Evolutionary conservation across 1,284 basidiomycete genomes (phyloP), one percentile per base, ranked within the genome.

Genomic region (Puccinia polysora): DNA sequence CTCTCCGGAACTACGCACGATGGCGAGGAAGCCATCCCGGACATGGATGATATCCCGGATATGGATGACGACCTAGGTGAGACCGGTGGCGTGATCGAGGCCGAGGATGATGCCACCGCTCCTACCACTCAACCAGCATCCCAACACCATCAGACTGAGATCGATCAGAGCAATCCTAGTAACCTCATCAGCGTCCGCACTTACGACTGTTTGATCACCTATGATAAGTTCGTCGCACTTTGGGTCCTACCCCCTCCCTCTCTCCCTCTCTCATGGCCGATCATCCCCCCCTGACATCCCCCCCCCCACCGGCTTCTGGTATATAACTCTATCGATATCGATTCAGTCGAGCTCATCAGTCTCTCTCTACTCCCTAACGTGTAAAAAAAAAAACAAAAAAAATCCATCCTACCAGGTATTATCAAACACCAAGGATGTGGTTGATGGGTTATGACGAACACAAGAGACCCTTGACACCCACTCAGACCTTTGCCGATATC

Each of bases 201-300:
- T 25, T 99, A 99, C 84, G 96, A 99, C 81, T 96, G 97, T 79
- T 91, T 97, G 87, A 98, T 99, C 83, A 93, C 91, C 45, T 98
- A 98, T 82, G 95, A 98, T 85, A 98, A 98, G 83, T 69, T 4
- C n/a, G 65, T 60, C 18, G 18, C 18, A n/a, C n/a, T n/a, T n/a
- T n/a, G n/a, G n/a, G n/a, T n/a, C 18, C 12, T 12, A 47, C 43
- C n/a, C 43, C n/a, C 43, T 47, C 52, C 4, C 23, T 55, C 15
- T 18, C 52, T 53, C 28, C 28, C 8, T 10, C 50, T 53, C 20
- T 53, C 10, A 53, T 53, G 7, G 10, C 20, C 20, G 12, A 12
- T 53, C 50, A 10, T 25, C 50, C 50, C 8, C 50, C 50, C 36
- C 23, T 20, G 32, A 23, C 32, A 4, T 55, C 4, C 52, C 15